Evolutionary conservation across 2,329 filamentous ascomycete species (phyloP), one percentile per base, ranked within the genome.

Genomic region (Xylariaceae sp.): DNA sequence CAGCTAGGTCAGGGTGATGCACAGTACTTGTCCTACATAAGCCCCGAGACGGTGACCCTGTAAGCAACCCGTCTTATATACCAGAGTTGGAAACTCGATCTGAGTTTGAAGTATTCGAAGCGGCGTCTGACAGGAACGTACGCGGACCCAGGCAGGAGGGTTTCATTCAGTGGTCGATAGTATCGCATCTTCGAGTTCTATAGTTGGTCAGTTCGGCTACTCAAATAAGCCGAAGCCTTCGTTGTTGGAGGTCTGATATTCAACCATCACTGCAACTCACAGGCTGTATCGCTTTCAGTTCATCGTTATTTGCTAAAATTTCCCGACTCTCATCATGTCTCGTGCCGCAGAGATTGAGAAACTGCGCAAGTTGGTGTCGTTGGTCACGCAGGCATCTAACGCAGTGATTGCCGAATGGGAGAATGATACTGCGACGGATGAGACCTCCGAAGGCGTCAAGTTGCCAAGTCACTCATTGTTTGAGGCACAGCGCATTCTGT

Each of bases 401-500:
- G 18, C 18, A 23, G 18, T 50, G 10, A 50, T 50, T 23, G 6
- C 48, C 48, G 48, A 50, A 11, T 50, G 48, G 48, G 48, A 50
- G 18, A 50, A 50, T 10, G 18, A 11, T 11, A 50, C 48, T 2
- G 48, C 48, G 18, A 50, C 17, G 6, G 45, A 48, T 7, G 15
- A 48, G 48, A 50, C 48, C 17, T 50, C 48, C 5, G 48, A 50
- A 49, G 55, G 39, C 49, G 39, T 23, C 47, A 56, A 15, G 48
- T 37, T 65, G 1, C 63, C 63, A 0, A 30, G 59, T 2, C 64
- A 59, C 53, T 56, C 57, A 4, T 59, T 73, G n/a, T 73, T 70
- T 54, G 68, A 75, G 48, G 72, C 71, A 5, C 71, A 73, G 56
- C 64, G 70, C 18, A 69, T 67, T 2, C 61, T 75, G 7, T 60